Evolutionary conservation across 768 basidiomycete species (phyloP), one percentile per base, ranked within the genome.

Genomic region (Zangia roseola): DNA sequence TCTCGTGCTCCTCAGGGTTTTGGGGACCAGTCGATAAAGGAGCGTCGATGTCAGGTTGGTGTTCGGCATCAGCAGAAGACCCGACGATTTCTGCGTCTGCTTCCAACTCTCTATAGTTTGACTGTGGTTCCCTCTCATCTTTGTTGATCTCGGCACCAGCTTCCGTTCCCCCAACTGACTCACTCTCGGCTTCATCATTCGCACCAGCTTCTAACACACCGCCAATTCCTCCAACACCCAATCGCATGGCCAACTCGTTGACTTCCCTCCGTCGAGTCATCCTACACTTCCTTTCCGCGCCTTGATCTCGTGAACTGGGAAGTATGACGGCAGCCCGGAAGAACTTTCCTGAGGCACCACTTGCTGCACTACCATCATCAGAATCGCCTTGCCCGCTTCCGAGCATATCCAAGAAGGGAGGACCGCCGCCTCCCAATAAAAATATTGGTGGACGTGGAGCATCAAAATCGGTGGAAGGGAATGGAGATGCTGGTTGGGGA

Each of bases 241-340:
- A 89, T n/a, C 88, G 80, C 76, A 90, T 86, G 0, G 80, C 83
- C 38, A 93, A 69, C 58, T 89, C 84, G 62, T 93, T 93, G 46
- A 91, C 80, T 56, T 91, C 85, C 48, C 81, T 73, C 49, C 91
- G 74, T 30, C 91, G 73, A 4, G 71, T 69, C 51, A 84, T 73
- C 39, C 91, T 80, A 42, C 73, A 78, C 8, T 71, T 65, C 37
- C 73, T 75, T 61, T 93, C 91, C 10, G 71, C 67, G 2, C 60
- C 55, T 23, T 73, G 61, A 10, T 84, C 83, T 12, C 91, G 80
- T 3, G 68, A 62, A 16, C 69, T 62, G 5, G 91, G 91, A 7
- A 92, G 81, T 23, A 92, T 59, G 21, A 89, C 72, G 5, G 85
- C 82, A 4, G 83, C 77, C 25, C 88, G 78, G 72, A 87, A 88